Base-by-base conservation (phyloP, 345 rosid genomes). In the Eucalyptus paniculata region DNA sequence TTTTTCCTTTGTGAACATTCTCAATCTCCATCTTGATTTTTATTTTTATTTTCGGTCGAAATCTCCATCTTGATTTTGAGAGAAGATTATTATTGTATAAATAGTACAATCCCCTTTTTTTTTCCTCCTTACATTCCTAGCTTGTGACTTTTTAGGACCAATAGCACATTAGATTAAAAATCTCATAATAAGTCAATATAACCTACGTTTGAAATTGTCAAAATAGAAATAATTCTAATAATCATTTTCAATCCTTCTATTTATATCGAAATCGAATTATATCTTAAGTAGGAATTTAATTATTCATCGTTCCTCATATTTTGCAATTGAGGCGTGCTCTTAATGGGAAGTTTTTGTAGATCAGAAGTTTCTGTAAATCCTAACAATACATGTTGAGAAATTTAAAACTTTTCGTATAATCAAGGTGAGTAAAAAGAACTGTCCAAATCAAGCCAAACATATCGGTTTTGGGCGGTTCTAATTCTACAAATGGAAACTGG, bases 381-480 rank as follows among this genome's bases (percentile, higher is more conserved):
- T 32, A 69, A 32, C 80, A 9, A 32, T 69, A 5, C 24, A 1
- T 3, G 80, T 69, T 32, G 80, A 32, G 12, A 65, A 65, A n/a
- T 30, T n/a, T 30, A n/a, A 65, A 65, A 65, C 19, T 30, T 65
- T n/a, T 14, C 10, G 37, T 30, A n/a, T 2, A 62, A 62, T n/a
- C 10, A 1, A 40, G 24, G 42, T 34, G 12, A 17, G 24, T 17
- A 32, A 69, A 34, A 69, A 26, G 0, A 60, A 60, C 7, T 1
- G 0, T 26, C 2, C 7, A 1, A 17, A 67, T 37, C 3, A 8
- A 10, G 37, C 5, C 5, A 21, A 67, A 16, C 6, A 17, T 4
- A 3, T 9, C 1, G 12, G 6, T 17, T 34, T 0, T 26, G 30
- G 30, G 65, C 2, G 19, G 24, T 17, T 67, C 80, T 18, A 16